Conservation (phyloP, 768 basidiomycete species). For the Daedaleopsis sinensis region DNA sequence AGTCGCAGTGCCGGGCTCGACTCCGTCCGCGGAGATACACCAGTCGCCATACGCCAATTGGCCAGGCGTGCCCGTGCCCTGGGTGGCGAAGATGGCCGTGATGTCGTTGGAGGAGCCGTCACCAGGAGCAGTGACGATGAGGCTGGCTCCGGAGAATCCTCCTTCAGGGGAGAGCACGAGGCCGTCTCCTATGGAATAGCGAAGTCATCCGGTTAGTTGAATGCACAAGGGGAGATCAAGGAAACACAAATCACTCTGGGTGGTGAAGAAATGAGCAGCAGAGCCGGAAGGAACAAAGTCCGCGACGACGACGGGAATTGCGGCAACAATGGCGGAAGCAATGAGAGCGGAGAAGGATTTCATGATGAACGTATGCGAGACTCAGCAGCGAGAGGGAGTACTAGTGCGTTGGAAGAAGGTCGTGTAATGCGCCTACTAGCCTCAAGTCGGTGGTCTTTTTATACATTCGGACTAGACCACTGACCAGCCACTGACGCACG, state of each 20-base stretch:
- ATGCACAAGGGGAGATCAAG: neutral
- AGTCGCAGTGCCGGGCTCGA: constrained; percentile 5
- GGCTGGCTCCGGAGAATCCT: neutral
- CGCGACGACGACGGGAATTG: constrained; percentile 7
- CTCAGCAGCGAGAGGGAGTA: no score
- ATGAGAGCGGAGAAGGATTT: constrained; percentile 4
- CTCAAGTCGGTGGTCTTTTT: no score
- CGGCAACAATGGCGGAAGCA: neutral
- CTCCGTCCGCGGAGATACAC: constrained; percentile 15
- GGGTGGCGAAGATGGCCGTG: constrained; percentile 5
- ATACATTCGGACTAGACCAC: no score
- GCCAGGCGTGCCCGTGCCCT: constrained; percentile 4
- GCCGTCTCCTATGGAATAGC: neutral
- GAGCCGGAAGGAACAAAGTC: constrained; percentile 8
- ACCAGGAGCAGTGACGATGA: constrained; percentile 2
- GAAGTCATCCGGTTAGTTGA: neutral
- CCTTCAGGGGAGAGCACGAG: constrained; percentile 7
- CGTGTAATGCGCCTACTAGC: no score
- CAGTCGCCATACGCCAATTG: constrained; percentile 11
- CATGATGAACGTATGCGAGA: neutral
- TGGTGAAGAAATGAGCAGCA: constrained; percentile 15
- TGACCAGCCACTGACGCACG: no score
- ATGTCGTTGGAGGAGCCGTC: constrained; percentile 13
- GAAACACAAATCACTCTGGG: neutral
- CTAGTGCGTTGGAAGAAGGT: no score